phyloP scores from a whole-genome alignment of 2,329 filamentous ascomycete genomes.

The Trichoderma sp. region DNA sequence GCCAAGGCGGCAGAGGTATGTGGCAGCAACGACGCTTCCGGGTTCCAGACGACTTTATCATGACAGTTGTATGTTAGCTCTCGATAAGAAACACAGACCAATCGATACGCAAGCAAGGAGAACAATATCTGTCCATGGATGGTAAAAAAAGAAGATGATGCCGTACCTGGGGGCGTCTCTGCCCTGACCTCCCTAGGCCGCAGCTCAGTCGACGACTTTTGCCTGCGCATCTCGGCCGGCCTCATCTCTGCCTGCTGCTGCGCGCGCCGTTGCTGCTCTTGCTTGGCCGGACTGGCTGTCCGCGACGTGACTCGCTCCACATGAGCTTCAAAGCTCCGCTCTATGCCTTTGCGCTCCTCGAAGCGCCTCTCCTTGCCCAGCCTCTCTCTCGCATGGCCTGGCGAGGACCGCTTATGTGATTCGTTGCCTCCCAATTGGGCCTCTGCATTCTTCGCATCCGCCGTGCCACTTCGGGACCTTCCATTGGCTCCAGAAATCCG shows the following conservation, averaged over 20 bases:
- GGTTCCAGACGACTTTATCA: slow-evolving; percentile 63
- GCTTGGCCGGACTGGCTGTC: slow-evolving; percentile 57
- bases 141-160: background rate
- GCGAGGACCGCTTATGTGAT: slow-evolving; percentile 56
- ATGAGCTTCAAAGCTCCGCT: slow-evolving; percentile 56
- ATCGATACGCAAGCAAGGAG: background rate
- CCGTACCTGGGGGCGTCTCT: slow-evolving; percentile 51
- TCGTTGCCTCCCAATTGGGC: slow-evolving; percentile 36
- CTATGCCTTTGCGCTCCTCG: slow-evolving; percentile 54
- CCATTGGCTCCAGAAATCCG: slow-evolving; percentile 37
- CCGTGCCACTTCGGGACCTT: slow-evolving; percentile 35
- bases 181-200: slow-evolving; percentile 44
- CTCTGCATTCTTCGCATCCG: slow-evolving; percentile 38
- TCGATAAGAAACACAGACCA: background rate
- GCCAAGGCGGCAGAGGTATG: slow-evolving; percentile 71
- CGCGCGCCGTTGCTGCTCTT: slow-evolving; percentile 42
- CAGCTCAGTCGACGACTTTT: slow-evolving; percentile 44
- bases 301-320: slow-evolving; percentile 61
- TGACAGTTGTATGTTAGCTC: background rate
- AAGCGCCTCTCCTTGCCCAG: slow-evolving; percentile 44
- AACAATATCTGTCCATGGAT: background rate
- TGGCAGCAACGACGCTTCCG: slow-evolving; percentile 69
- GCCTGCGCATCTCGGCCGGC: slow-evolving; percentile 38
- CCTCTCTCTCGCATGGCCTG: slow-evolving; percentile 51
- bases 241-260: slow-evolving; percentile 38